Evolutionary conservation across 495 filamentous ascomycete species (phyloP).

Genomic region (Hypomontagnella submonticulosa): DNA sequence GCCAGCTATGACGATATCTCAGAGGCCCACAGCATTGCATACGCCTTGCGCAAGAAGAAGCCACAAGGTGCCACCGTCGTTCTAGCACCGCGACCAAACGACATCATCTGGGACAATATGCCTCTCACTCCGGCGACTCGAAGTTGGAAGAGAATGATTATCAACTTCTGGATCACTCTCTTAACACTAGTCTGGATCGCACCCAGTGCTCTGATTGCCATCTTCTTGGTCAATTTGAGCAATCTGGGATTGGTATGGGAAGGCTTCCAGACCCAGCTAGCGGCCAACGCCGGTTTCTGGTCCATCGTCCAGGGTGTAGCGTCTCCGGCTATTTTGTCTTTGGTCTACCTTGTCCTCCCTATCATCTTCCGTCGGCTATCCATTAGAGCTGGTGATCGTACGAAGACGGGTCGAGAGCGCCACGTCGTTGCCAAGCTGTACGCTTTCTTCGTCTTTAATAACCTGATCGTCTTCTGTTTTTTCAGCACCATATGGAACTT

Average conservation of each 20-base stretch:
- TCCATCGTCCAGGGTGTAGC: conserved; percentile 92
- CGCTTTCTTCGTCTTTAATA: conserved; percentile 98
- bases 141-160: conserved; percentile 76
- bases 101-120: conserved; percentile 97
- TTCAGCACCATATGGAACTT: conserved; percentile 84
- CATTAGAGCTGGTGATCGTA: conserved; percentile 82
- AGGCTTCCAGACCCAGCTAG: conserved; percentile 73
- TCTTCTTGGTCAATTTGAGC: conserved; percentile 86
- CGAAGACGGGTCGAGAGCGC: conserved; percentile 91
- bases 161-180: conserved; percentile 81
- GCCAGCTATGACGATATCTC: conserved; percentile 89
- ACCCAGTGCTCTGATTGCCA: conserved; percentile 94
- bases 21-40: conserved; percentile 89
- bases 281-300: conserved; percentile 73
- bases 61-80: conserved; percentile 80
- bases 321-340: conserved; percentile 88
- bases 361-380: conserved; percentile 88
- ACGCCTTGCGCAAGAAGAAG: conserved; percentile 79
- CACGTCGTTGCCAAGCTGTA: conserved; percentile 93
- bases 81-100: conserved; percentile 86
- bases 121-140: conserved; percentile 72
- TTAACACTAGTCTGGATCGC: conserved; percentile 90
- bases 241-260: conserved; percentile 86
- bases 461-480: conserved; percentile 90
- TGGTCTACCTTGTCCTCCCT: conserved; percentile 88